These are phyloP conservation scores for Tolypocladium amazonense DNA, from an alignment of 2,329 filamentous ascomycete species.

Conservation along the genomic window DNA sequence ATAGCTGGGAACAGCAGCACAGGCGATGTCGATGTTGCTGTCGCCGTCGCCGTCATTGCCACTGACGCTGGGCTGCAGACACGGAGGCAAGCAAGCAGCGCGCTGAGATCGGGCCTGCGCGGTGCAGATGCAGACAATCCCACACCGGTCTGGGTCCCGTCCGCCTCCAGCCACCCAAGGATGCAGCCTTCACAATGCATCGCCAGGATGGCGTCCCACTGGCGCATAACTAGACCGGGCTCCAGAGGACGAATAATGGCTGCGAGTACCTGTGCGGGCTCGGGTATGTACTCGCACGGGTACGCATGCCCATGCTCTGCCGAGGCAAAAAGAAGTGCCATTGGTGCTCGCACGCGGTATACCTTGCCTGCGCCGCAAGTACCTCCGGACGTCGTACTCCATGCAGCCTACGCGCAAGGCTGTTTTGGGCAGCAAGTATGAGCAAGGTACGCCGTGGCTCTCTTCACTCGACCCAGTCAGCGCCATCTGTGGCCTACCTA, in stretches of 20 bases:
- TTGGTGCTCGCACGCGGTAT: not conserved
- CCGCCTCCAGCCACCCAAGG: not conserved
- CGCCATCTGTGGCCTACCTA: not conserved
- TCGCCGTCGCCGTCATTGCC: not conserved
- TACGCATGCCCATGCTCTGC: not conserved
- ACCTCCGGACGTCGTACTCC: not conserved
- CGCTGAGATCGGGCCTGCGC: not conserved
- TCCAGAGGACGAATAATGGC: not conserved
- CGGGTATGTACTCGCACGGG: not conserved
- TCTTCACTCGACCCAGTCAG: not conserved
- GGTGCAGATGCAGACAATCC: not conserved
- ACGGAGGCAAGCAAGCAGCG: not conserved
- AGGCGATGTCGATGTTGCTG: not conserved
- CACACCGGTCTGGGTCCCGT: slow-evolving; percentile 2
- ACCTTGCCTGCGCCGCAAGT: not conserved
- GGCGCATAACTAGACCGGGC: not conserved
- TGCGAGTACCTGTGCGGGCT: not conserved
- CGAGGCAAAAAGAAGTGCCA: not conserved
- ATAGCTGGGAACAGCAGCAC: not conserved
- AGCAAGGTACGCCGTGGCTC: not conserved
- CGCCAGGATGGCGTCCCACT: not conserved
- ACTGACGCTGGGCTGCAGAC: not conserved
- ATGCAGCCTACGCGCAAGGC: not conserved
- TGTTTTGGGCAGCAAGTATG: not conserved
- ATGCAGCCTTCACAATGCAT: not conserved